phyloP scores from a whole-genome alignment of 441 rosid genomes.

The Gossypium davidsonii region DNA sequence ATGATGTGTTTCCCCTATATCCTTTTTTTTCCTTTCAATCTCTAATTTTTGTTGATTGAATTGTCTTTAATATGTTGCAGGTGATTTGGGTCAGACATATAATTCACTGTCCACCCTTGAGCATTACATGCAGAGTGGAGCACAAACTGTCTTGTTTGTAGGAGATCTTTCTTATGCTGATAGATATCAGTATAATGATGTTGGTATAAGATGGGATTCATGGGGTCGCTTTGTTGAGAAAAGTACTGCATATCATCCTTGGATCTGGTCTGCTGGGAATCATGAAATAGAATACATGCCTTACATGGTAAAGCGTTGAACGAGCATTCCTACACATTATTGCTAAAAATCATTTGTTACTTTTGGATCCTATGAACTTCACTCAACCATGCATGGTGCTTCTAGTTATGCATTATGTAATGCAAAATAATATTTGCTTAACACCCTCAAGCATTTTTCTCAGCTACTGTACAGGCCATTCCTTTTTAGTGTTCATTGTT shows the following conservation, averaged over 20 bases:
- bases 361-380: neutral
- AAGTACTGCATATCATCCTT: slow-evolving; percentile 69
- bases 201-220: slow-evolving; percentile 67
- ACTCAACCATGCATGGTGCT: neutral
- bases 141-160: slow-evolving; percentile 55
- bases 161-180: slow-evolving; percentile 80
- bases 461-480: neutral
- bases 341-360: neutral
- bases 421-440: neutral
- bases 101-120: slow-evolving; percentile 68
- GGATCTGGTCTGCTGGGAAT: slow-evolving; percentile 73
- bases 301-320: slow-evolving; percentile 40
- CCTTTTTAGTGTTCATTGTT: neutral
- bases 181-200: slow-evolving; percentile 54
- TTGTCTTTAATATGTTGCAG: slow-evolving; percentile 27
- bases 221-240: slow-evolving; percentile 71
- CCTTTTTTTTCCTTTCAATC: neutral
- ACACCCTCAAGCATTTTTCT: neutral
- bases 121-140: slow-evolving; percentile 63
- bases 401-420: neutral
- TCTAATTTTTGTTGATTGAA: neutral
- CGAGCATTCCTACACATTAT: neutral
- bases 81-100: slow-evolving; percentile 76
- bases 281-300: slow-evolving; percentile 73
- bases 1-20: neutral